These are phyloP conservation scores for Lactarius quietus DNA, from an alignment of 768 basidiomycete species.

Conservation along the genomic window DNA sequence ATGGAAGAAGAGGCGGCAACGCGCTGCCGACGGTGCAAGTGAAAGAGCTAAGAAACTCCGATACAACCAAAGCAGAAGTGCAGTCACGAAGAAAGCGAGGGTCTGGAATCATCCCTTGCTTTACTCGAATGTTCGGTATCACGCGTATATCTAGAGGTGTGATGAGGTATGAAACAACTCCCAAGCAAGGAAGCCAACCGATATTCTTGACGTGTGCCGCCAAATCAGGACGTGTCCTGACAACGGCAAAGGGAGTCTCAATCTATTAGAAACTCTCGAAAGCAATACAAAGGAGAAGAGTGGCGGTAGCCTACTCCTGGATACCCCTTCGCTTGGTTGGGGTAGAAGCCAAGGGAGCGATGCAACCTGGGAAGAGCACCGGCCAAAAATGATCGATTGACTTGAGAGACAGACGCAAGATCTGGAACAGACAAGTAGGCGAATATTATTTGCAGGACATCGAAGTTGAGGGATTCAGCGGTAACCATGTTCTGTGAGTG, in stretches of 20 bases:
- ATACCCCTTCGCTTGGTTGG: constrained; percentile 57
- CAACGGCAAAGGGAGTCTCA: constrained; percentile 57
- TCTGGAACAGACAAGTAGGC: constrained; percentile 48
- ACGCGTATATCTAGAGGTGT: constrained; percentile 45
- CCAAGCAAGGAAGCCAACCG: constrained; percentile 38
- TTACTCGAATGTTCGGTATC: constrained; percentile 39
- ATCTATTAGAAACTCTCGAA: constrained; percentile 32
- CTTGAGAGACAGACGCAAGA: constrained; percentile 57
- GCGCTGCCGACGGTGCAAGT: constrained; percentile 45
- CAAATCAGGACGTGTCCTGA: constrained; percentile 50
- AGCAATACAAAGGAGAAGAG: not conserved
- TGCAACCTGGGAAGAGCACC: constrained; percentile 65
- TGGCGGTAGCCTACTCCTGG: constrained; percentile 39
- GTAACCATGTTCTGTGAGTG: constrained; percentile 46
- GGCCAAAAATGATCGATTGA: constrained; percentile 61
- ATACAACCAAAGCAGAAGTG: constrained; percentile 43
- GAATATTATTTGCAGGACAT: constrained; percentile 71
- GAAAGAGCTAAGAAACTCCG: constrained; percentile 55
- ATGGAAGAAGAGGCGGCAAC: constrained; percentile 47
- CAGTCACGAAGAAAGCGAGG: constrained; percentile 54
- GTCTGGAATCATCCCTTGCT: constrained; percentile 28
- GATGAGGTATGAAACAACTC: constrained; percentile 9
- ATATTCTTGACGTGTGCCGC: constrained; percentile 58
- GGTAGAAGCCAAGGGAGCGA: constrained; percentile 49
- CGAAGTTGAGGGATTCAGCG: constrained; percentile 64